phyloP scores from a whole-genome alignment of 495 filamentous ascomycete genomes.

The Podospora sp. region DNA sequence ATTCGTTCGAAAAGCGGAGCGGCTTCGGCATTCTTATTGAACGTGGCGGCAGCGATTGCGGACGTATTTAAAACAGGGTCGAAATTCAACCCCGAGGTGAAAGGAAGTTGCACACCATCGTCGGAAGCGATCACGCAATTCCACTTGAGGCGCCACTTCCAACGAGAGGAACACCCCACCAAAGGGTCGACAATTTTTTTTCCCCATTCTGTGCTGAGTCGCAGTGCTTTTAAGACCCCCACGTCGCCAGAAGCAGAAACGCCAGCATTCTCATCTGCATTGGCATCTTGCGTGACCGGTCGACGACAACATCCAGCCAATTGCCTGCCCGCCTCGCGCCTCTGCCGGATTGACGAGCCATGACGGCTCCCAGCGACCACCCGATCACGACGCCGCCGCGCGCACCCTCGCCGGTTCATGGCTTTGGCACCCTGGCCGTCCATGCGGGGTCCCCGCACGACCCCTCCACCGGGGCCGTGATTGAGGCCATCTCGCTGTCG shows the following conservation, averaged over 20 bases:
- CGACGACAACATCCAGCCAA: not conserved
- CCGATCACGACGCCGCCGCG: constrained; percentile 48
- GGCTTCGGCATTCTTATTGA: not conserved
- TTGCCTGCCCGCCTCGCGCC: not conserved
- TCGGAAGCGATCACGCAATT: constrained; percentile 21
- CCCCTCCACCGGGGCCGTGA: constrained; percentile 89
- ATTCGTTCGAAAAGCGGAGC: constrained; percentile 21
- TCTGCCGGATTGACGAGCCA: constrained; percentile 26
- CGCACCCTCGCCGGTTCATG: constrained; percentile 48
- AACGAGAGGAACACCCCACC: constrained; percentile 4
- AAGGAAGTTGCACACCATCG: constrained; percentile 30
- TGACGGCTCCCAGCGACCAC: constrained; percentile 45
- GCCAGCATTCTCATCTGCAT: constrained; percentile 4
- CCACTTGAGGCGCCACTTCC: constrained; percentile 1
- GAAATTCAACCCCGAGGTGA: not conserved
- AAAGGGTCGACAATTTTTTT: not conserved
- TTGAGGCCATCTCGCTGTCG: constrained; percentile 90
- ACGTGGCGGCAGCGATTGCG: not conserved
- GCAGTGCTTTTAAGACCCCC: constrained; percentile 4
- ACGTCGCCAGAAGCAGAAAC: constrained; percentile 9
- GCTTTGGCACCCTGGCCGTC: constrained; percentile 91
- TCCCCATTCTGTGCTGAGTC: not conserved
- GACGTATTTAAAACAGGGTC: constrained; percentile 22
- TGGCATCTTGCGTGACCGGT: not conserved
- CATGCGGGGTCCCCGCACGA: constrained; percentile 92